Conservation (phyloP, 331 rosid species). For the Malus hybrid region DNA sequence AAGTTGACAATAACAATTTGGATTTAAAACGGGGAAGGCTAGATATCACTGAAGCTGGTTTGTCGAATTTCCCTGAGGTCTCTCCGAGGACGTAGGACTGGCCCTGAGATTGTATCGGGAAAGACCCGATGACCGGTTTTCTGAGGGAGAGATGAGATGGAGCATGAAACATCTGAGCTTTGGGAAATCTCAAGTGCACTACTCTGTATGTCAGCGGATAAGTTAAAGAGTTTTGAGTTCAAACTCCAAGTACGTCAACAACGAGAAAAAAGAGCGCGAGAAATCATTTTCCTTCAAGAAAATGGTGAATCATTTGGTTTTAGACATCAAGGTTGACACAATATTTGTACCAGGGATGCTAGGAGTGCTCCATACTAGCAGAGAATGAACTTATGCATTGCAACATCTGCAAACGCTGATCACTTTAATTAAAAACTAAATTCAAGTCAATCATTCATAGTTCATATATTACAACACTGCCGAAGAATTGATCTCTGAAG, state of each 20-base stretch:
- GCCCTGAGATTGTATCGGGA: not conserved
- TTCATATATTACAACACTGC: not conserved
- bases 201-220: not conserved
- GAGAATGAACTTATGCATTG: too few species aligned
- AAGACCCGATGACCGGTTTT: not conserved
- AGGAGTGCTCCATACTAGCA: too few species aligned
- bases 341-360: too few species aligned
- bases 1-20: too few species aligned
- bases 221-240: too few species aligned
- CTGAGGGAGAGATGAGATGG: not conserved
- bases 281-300: too few species aligned
- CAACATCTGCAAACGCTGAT: not conserved
- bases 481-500: not conserved
- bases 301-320: too few species aligned
- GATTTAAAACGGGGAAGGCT: too few species aligned
- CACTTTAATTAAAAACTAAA: not conserved
- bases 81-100: not conserved
- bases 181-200: not conserved
- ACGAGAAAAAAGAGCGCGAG: not conserved
- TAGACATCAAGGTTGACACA: too few species aligned
- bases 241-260: too few species aligned
- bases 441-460: not conserved
- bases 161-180: not conserved
- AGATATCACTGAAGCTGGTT: too few species aligned
- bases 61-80: not conserved